Evolutionary conservation across 2,329 filamentous ascomycete species (phyloP), one percentile per base, ranked within the genome.

Genomic region (Aspergillus pseudonomiae): DNA sequence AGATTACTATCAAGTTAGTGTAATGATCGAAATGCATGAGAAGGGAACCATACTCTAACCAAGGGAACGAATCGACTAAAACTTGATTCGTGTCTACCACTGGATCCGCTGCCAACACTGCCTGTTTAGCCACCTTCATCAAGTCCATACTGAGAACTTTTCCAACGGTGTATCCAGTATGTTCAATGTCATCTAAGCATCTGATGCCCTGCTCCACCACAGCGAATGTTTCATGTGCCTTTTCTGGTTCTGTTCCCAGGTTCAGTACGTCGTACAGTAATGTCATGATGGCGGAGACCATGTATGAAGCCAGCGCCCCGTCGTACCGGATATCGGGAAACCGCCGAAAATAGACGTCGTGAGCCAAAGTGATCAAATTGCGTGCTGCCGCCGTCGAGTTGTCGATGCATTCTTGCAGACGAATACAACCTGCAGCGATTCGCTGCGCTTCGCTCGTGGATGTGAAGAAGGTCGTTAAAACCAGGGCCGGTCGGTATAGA

Each of bases 111-210:
- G 63, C 57, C 26, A 56, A 56, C 3, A 65, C 50, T 10, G 63
- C 65, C 39, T 65, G 61, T 45, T 65, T 67, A 9, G 66, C 66
- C 7, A 62, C 43, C 43, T 64, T 67, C 66, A 68, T 63, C n/a
- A 68, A 16, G 28, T 68, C 66, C 57, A 67, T 30, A 21, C 66
- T 67, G 3, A 67, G 5, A 9, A 59, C 59, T 34, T 68, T 68
- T 0, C 65, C 65, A 1, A 63, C 62, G 1, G 57, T 65, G 10
- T 63, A 63, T 9, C 66, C 66, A 0, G 62, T 48, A 45, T 65
- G 66, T n/a, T 67, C 59, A 4, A 68, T 63, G 24, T 68, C 56
- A 39, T 68, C 66, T 1, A 68, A 55, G 30, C 66, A 68, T 7
- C 60, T 21, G 12, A 68, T 65, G 6, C 60, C 66, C 9, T 55